phyloP scores from a whole-genome alignment of 2,329 filamentous ascomycete species.

The Madurella fahalii region DNA sequence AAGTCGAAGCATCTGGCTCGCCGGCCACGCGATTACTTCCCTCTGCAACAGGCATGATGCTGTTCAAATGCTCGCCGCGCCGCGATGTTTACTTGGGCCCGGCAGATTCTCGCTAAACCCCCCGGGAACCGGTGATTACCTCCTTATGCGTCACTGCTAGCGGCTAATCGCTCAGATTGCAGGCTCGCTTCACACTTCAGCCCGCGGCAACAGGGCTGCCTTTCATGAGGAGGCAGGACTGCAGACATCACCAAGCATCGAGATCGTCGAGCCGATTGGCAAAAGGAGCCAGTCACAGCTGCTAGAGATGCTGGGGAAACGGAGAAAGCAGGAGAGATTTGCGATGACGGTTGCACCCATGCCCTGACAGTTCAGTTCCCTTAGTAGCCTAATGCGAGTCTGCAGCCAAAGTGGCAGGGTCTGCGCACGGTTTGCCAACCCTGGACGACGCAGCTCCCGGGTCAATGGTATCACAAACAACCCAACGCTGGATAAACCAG shows the following conservation, averaged over 20 bases:
- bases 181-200: slow-evolving; percentile 16
- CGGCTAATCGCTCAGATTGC: slow-evolving; percentile 22
- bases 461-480: too few relatives aligned
- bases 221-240: background rate
- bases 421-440: too few relatives aligned
- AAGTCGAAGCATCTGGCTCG: background rate
- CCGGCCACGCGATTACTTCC: background rate
- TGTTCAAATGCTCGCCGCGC: slow-evolving; percentile 4
- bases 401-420: too few relatives aligned
- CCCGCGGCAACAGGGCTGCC: slow-evolving; percentile 14
- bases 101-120: slow-evolving; percentile 1
- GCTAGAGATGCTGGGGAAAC: too few relatives aligned
- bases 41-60: background rate
- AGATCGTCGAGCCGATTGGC: slow-evolving; percentile 6
- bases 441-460: too few relatives aligned
- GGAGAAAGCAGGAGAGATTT: too few relatives aligned
- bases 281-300: too few relatives aligned
- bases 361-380: too few relatives aligned
- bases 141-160: slow-evolving; percentile 21
- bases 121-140: slow-evolving; percentile 22
- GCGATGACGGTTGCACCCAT: too few relatives aligned
- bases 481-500: too few relatives aligned
- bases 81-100: slow-evolving; percentile 18
- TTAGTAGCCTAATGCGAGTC: too few relatives aligned
- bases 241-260: background rate